Evolutionary conservation across 1,139 yeast species (phyloP), one percentile per base, ranked within the genome.

Genomic region (Magnusiomyces magnusii): DNA sequence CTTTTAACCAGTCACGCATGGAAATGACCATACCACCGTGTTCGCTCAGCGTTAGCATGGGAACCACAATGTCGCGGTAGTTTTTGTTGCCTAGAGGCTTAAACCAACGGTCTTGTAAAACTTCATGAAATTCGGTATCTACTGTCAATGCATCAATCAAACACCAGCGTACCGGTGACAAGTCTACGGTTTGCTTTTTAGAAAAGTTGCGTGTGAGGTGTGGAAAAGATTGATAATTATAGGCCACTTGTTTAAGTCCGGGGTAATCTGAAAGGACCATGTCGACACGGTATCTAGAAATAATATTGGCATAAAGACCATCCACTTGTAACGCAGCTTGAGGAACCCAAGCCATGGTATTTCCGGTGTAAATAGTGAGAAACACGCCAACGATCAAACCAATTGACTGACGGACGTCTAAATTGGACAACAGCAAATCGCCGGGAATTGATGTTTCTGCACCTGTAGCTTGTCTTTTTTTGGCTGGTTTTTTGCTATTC

Each of bases 1-100:
- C 81, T 17, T 65, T 68, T 15, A 91, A 75, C 93, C 97, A 92
- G 70, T 93, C 99, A 64, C 96, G 79, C 79, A 91, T 80, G 0
- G 97, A 84, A 23, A 93, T 85, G 3, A 92, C 93, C 84, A 93
- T 89, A 1, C 99, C 99, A 41, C 99, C 99, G 68, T 91, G 95
- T 68, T 93, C 99, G 64, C 90, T 84, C 57, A 93, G 75, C 0
- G 97, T 88, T 53, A 95, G 76, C 79, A 95, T 82, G 0, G 99
- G 99, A 0, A 96, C 86, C 31, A 92, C 85, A 1, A 92, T 89
- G 60, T 84, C 83, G 51, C 87, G 81, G 0, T 96, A 87, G 57
- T 82, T 82, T 58, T 78, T 81, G 68, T 96, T 91, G 0, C 99
- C 99, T 60, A 93, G 74, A 1, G 98, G 98, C 63, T 86, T 82